Evolutionary conservation across 192 early-diverging fungal species (phyloP), one percentile per base, ranked within the genome.

Genomic region (Coemansia sp.): DNA sequence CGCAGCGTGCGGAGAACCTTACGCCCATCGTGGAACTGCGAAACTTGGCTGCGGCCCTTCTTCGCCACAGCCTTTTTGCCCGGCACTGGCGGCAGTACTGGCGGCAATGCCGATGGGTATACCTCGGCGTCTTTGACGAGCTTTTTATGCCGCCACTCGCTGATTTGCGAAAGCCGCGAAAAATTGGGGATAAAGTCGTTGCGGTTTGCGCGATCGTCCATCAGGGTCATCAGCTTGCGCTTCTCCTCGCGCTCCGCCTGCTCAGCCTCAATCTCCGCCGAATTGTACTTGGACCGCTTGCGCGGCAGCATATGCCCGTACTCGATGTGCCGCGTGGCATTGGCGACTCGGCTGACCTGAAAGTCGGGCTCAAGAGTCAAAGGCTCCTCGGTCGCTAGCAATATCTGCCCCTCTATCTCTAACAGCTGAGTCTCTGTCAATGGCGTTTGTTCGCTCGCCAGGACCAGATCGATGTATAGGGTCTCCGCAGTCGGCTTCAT

Each of bases 201-300:
- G 70, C 74, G 80, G 13, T 27, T 62, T 22, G 66, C 74, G 13
- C 77, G 68, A 31, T 90, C 84, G 74, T 93, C 90, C 90, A 91
- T 91, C 60, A 90, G 73, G 24, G 87, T 86, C 86, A 93, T 86
- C 60, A 91, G 72, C 73, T 88, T 89, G 65, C 86, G 84, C 60
- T 89, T 89, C 72, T 93, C 91, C 40, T 86, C 84, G 79, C 87
- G 90, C 65, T 88, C 87, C 16, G 88, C 87, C 29, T 88, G 80
- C 67, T 91, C 89, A 9, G 90, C 88, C 65, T 90, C 91, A 36
- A 88, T 72, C 66, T 91, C 91, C 1, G 87, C 77, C 41, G 90
- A 91, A 74, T 93, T 91, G 87, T 86, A 90, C 72, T 91, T 91
- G 77, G 88, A 81, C 70, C 81, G 88, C 74, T 84, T 89, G 68